A percentile compares a stretch with the other conserved stretches of the same genome.
phyloP scores from a whole-genome alignment of 2,329 filamentous ascomycete genomes.

The Plenodomus tracheiphilus region DNA sequence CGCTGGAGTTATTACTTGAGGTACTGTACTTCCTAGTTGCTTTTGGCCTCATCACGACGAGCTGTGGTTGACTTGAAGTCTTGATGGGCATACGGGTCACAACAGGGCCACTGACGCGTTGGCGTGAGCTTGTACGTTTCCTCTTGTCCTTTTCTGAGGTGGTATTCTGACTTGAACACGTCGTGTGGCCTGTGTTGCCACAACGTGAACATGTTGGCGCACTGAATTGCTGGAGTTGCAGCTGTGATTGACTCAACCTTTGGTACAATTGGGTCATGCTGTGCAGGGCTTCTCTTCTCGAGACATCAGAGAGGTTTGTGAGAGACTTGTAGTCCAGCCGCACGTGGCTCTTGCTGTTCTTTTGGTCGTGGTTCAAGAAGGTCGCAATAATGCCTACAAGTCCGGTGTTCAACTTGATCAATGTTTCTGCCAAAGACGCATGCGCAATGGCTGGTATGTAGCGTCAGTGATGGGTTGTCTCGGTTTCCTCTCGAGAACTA shows the following conservation, averaged over 20 bases:
- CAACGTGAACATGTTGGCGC: slow-evolving; percentile 24
- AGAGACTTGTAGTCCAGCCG: slow-evolving; percentile 50
- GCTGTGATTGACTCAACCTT: slow-evolving; percentile 43
- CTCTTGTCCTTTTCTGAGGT: slow-evolving; percentile 29
- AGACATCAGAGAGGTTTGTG: slow-evolving; percentile 50
- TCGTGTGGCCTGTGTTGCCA: slow-evolving; percentile 28
- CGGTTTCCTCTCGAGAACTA: not conserved
- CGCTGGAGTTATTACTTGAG: slow-evolving; percentile 25
- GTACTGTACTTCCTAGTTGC: slow-evolving; percentile 29
- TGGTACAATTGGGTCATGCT: slow-evolving; percentile 47
- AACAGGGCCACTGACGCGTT: slow-evolving; percentile 28
- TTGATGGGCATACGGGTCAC: slow-evolving; percentile 38
- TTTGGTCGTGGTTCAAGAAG: slow-evolving; percentile 46
- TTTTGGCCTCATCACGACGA: slow-evolving; percentile 43
- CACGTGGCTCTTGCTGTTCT: slow-evolving; percentile 30
- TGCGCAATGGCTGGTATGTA: slow-evolving; percentile 47
- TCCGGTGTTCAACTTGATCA: slow-evolving; percentile 53
- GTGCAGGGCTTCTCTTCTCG: slow-evolving; percentile 49
- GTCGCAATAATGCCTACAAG: slow-evolving; percentile 52
- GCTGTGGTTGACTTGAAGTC: slow-evolving; percentile 38
- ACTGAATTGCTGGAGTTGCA: slow-evolving; percentile 32
- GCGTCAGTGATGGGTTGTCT: not conserved
- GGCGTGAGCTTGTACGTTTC: slow-evolving; percentile 23
- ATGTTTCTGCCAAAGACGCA: slow-evolving; percentile 49
- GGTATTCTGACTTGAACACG: slow-evolving; percentile 21